phyloP scores from a whole-genome alignment of 2,329 filamentous ascomycete genomes.

The Neonectria hederae region DNA sequence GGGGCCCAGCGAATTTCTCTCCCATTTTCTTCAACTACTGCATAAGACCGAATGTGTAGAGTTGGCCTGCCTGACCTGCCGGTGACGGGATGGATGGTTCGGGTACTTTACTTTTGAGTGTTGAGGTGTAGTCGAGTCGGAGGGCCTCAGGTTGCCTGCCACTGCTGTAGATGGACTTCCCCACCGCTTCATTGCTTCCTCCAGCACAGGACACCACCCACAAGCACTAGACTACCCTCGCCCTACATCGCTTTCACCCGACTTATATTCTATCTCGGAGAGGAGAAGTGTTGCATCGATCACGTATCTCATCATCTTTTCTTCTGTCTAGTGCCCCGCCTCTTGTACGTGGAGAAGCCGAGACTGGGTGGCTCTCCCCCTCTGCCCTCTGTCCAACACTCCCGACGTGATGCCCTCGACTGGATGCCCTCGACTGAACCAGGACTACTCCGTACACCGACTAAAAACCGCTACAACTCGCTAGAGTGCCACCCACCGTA shows the following conservation, averaged over 20 bases:
- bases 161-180: neutral
- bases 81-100: neutral
- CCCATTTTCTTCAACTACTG: slow-evolving; percentile 9
- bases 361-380: neutral
- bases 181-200: slow-evolving; percentile 6
- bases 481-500: neutral
- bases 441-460: neutral
- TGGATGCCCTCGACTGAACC: neutral
- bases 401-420: neutral
- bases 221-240: no score
- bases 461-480: neutral
- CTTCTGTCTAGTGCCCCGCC: no score
- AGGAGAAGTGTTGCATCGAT: no score
- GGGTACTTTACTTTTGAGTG: neutral
- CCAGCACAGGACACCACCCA: no score
- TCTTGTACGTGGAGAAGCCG: no score
- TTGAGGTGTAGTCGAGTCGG: no score
- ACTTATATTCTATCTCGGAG: no score
- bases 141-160: neutral
- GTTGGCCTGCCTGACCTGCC: neutral
- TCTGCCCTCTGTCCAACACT: neutral
- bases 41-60: neutral
- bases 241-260: neutral
- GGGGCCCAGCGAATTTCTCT: neutral
- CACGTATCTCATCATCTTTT: no score